Evolutionary conservation across 768 basidiomycete genomes (phyloP), one percentile per base, ranked within the genome.

Genomic region (Sistotremastrum niveocremeum): DNA sequence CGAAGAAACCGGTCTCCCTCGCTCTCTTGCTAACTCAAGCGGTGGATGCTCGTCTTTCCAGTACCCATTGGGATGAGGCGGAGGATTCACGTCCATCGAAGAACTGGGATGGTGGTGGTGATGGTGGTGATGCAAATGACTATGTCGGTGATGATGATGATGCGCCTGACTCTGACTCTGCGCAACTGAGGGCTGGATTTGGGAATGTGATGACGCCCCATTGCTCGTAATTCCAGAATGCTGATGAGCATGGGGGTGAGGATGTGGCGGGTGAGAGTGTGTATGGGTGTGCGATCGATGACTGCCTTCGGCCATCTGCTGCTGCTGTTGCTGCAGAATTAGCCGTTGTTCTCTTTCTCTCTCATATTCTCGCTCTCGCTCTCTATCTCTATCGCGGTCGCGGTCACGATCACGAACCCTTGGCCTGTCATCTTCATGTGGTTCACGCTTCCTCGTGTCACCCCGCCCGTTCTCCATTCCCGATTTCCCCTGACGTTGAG

Each of bases 361-460:
- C 31, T 45, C 34, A 11, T 36, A 12, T n/a, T 35, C 28, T 10
- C 38, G 12, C 39, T 51, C 48, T 33, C 33, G 37, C 46, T 9
- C 47, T 45, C 38, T 46, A 30, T 49, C 42, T 11, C 43, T 30
- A 12, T 45, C 49, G 11, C 37, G 10, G 31, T 46, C 40, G 35
- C 33, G 33, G 7, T 42, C 39, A 39, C 52, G 51, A 10, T 59
- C 59, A 10, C 54, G 54, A 41, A 54, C 51, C 38, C 51, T 39
- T 5, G 46, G 51, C 29, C 49, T 45, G 11, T 51, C 43, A 12
- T 57, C 56, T 28, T 52, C 50, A 29, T 58, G 52, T 47, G 53
- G 53, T n/a, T 59, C 58, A 12, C 49, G 39, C 37, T 58, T 59
- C 31, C 52, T 38, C 12, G 57, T 57, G 34, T 57, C 52, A 32